Evolutionary conservation across 768 basidiomycete genomes (phyloP).

Genomic region (Pulveroboletus sp.): DNA sequence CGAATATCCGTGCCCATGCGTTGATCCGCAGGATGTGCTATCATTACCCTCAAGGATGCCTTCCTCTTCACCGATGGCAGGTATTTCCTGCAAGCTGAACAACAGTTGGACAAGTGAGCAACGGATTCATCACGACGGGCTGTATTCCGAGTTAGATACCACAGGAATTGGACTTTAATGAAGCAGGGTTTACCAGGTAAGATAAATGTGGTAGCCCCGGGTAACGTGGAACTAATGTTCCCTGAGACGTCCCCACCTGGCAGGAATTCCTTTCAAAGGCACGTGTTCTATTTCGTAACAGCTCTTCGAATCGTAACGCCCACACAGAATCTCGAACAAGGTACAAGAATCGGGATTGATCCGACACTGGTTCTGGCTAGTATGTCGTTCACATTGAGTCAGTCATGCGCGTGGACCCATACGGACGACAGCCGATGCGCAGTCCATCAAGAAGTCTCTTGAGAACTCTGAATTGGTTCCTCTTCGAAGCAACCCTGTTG

Average conservation of each 20-base stretch:
- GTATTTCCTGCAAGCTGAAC: slow-evolving; percentile 89
- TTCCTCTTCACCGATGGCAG: slow-evolving; percentile 92
- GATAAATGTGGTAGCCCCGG: slow-evolving; percentile 3
- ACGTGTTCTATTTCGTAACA: neutral
- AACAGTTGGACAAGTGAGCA: slow-evolving; percentile 78
- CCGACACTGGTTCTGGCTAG: slow-evolving; percentile 67
- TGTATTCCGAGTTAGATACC: slow-evolving; percentile 1
- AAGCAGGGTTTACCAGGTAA: slow-evolving; percentile 82
- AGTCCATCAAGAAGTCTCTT: slow-evolving; percentile 55
- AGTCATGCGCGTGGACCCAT: neutral
- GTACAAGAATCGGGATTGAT: slow-evolving; percentile 77
- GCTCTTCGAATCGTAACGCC: neutral
- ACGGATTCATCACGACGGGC: neutral
- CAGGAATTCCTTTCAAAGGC: slow-evolving; percentile 81
- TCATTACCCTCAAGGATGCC: slow-evolving; percentile 68
- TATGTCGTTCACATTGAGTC: slow-evolving; percentile 30
- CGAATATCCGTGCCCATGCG: slow-evolving; percentile 3
- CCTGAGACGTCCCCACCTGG: slow-evolving; percentile 81
- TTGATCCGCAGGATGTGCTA: slow-evolving; percentile 58
- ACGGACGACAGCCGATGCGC: slow-evolving; percentile 53
- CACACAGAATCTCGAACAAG: slow-evolving; percentile 53
- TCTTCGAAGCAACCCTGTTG: slow-evolving; percentile 69
- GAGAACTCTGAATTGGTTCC: slow-evolving; percentile 62
- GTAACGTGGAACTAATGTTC: slow-evolving; percentile 11
- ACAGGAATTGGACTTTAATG: slow-evolving; percentile 90